Evolutionary conservation across 2,329 filamentous ascomycete genomes (phyloP), one percentile per base, ranked within the genome.

Genomic region (Tolypocladium ophioglossoides): DNA sequence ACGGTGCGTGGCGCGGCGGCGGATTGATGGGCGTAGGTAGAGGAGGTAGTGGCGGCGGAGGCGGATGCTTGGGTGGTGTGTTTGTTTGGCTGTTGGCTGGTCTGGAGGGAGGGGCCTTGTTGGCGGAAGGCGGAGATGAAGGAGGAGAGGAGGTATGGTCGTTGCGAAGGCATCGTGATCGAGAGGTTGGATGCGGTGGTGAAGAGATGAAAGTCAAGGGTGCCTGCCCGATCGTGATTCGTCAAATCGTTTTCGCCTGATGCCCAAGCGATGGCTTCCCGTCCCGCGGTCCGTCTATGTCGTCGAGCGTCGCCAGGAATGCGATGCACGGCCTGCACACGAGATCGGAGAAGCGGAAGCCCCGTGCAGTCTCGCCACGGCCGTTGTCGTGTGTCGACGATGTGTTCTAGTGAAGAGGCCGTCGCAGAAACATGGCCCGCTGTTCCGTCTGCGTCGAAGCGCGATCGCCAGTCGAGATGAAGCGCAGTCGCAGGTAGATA

Each of bases 81-180:
- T 69, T 71, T 64, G 68, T 68, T 56, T 62, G 59, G 70, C 66
- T 64, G 70, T 65, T 56, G 69, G 30, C 60, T 59, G 63, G 61
- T 64, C 58, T 62, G 65, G 64, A 67, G 62, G 44, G 72, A 59
- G 22, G 73, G 67, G 14, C 69, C 64, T 61, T 75, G 75, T 55
- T 76, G 75, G 52, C 78, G 76, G 64, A 80, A 78, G 66, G 78
- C 76, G 65, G 77, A 74, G 66, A 80, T 73, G 69, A 80, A 79
- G 62, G 74, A 76, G 49, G 78, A 78, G 62, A 80, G 75, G 69
- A 80, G 79, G 66, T 75, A 80, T 49, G 78, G 77, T 51, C 77
- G 75, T 62, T 80, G 77, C 38, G 76, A 77, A 50, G 77, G 73
- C 76, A 79, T 79, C 47, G 41, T 58, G 50, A 3, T 12, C 5